Evolutionary conservation across 106 monocot species (phyloP).

Genomic region (Posidonia australis): DNA sequence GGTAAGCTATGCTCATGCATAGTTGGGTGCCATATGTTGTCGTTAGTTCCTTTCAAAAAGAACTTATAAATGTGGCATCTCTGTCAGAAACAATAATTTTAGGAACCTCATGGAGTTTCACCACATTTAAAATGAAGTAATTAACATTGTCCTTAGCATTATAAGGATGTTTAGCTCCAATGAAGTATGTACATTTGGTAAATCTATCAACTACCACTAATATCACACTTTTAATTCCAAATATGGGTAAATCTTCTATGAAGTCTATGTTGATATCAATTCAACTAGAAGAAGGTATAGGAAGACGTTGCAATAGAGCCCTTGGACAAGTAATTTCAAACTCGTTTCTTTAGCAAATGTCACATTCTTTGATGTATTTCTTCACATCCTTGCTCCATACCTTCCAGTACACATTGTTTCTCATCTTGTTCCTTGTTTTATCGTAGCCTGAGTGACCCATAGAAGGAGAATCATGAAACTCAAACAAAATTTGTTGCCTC

Average conservation of each 20-base stretch:
- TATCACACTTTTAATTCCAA: neutral
- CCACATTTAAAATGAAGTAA: neutral
- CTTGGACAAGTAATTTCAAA: neutral
- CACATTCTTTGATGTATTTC: neutral
- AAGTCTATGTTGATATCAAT: conserved; percentile 9
- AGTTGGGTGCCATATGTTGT: neutral
- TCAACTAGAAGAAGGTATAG: neutral
- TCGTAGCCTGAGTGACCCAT: neutral
- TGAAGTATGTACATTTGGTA: conserved; percentile 3
- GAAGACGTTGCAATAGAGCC: neutral
- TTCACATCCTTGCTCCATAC: neutral
- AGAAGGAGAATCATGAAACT: neutral
- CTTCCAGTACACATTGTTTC: neutral
- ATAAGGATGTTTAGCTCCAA: conserved; percentile 3
- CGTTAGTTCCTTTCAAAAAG: neutral
- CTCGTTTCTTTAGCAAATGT: neutral
- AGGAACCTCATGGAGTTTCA: neutral
- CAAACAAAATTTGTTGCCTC: no score
- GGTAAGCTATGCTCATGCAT: no score
- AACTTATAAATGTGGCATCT: neutral
- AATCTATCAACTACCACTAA: conserved; percentile 10
- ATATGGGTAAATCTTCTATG: conserved; percentile 1
- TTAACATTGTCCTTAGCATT: neutral
- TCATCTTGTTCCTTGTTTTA: neutral
- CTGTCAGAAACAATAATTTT: neutral